Percentiles rank a stretch among this genome's conserved stretches.
Evolutionary conservation across 73 alveolate genomes (phyloP).

Genomic region (Paramecium pentaurelia): DNA sequence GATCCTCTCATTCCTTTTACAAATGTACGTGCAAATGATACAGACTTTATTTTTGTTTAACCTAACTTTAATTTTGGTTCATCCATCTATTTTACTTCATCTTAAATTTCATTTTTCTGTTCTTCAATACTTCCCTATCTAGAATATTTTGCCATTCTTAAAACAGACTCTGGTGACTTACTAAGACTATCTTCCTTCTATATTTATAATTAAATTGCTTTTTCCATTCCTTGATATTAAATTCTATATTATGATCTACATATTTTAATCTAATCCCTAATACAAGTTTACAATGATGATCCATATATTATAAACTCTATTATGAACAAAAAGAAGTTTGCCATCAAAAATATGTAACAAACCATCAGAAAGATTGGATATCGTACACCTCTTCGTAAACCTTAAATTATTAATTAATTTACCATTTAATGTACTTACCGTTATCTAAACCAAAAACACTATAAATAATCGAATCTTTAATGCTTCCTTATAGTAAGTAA

Average conservation of each 20-base stretch:
- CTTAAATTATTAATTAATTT: background rate
- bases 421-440: conserved; percentile 29
- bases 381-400: background rate
- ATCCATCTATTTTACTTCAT: background rate
- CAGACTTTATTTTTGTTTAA: background rate
- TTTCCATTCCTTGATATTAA: background rate
- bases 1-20: background rate
- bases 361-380: background rate
- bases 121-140: background rate
- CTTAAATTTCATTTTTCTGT: background rate
- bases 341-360: background rate
- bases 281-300: background rate
- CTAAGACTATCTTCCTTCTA: background rate
- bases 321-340: background rate
- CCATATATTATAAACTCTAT: background rate
- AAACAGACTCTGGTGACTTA: background rate
- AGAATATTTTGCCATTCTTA: background rate
- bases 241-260: background rate
- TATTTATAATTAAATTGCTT: background rate
- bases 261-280: background rate
- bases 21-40: background rate
- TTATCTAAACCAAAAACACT: background rate
- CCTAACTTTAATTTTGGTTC: background rate
- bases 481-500: background rate
- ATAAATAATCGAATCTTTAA: background rate